A percentile compares a stretch with the other conserved stretches of the same genome.
Conservation (phyloP, 306 rosid genomes). For the Trifolium pratense region DNA sequence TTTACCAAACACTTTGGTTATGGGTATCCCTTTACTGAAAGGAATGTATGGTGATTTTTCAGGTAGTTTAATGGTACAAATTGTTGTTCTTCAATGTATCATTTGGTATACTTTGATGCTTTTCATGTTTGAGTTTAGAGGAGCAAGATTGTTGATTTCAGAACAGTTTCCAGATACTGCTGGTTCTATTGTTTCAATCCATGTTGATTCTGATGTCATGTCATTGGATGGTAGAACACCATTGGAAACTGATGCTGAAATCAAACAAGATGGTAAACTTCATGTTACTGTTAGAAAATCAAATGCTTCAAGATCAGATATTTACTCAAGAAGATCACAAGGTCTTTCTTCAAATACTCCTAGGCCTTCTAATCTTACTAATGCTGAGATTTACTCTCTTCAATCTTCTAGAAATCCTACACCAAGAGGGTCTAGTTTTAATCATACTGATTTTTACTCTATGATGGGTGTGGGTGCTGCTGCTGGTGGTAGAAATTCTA, state of each 20-base stretch:
- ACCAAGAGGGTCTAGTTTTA: constrained; percentile 90
- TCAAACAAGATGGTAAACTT: constrained; percentile 86
- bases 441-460: constrained; percentile 82
- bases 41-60: constrained; percentile 92
- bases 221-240: constrained; percentile 82
- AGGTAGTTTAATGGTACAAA: constrained; percentile 88
- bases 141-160: constrained; percentile 75
- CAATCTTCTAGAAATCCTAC: constrained; percentile 88
- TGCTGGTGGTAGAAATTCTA: constrained; percentile 80
- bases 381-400: constrained; percentile 85
- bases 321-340: constrained; percentile 78
- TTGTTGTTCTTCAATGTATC: constrained; percentile 91
- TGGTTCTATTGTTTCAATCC: constrained; percentile 88
- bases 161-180: constrained; percentile 96
- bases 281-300: constrained; percentile 85
- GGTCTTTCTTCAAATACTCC: constrained; percentile 76
- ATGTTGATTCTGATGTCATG: constrained; percentile 90
- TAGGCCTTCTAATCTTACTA: constrained; percentile 81
- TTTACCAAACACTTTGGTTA: constrained; percentile 85
- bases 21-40: constrained; percentile 88
- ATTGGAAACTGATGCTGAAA: constrained; percentile 80
- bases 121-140: constrained; percentile 82
- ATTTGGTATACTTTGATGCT: constrained; percentile 93
- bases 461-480: too few relatives aligned
- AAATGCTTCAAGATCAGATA: constrained; percentile 84